Base-by-base conservation (phyloP, 768 basidiomycete species). In the Leucosporidium creatinivorum region DNA sequence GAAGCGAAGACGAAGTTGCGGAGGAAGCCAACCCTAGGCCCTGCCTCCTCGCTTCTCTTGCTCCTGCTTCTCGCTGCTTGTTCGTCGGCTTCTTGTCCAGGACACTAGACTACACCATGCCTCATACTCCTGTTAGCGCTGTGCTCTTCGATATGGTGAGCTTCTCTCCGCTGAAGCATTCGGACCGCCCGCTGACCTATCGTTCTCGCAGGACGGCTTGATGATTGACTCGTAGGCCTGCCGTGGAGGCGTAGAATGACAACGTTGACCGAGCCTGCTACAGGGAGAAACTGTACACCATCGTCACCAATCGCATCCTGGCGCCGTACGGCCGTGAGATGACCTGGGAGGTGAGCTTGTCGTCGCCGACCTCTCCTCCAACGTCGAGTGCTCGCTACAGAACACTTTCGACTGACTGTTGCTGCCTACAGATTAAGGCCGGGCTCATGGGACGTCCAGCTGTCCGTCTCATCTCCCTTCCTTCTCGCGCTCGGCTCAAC, bases 321-420 rank as follows among this genome's bases (percentile, higher is more conserved):
- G 84, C 81, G 23, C 81, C 80, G 17, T 86, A 87, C 74, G 89
- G 88, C 31, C 86, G 85, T 68, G 79, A 84, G 69, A 89, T 92
- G 87, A 88, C 88, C 4, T 91, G 89, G 89, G 86, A 89, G 65
- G 89, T 91, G 65, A 91, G 64, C n/a, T 26, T 18, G 49, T 6
- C 28, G 36, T 15, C 36, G 50, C 13, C 10, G 28, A 9, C 26
- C 28, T 25, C n/a, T 36, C 36, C 25, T 33, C 33, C 8, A n/a
- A 6, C 33, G n/a, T 28, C 8, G 12, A 23, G 19, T 26, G 19
- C n/a, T 25, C 3, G 39, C 13, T 28, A 1, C 7, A 25, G 61
- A 25, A 7, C 8, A 21, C 31, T 50, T 19, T 44, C 21, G 12
- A 44, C 15, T 62, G 25, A 23, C 17, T 25, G 5, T 28, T 47